phyloP scores from a whole-genome alignment of 306 rosid genomes.

The barrel medic (Medicago truncatula) region MtrunA17r5.0-ANR NC_053048.1:32748501-32749000 shows the following conservation, averaged over 20 bases:
- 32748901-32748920: slow-evolving; percentile 60
- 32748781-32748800: slow-evolving; percentile 74
- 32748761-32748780: slow-evolving; percentile 52
- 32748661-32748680: no score
- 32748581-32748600: no score
- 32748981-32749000: slow-evolving; percentile 48
- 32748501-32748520: no score
- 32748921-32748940: slow-evolving; percentile 62
- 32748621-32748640: no score
- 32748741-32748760: background rate
- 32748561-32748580: no score
- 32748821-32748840: slow-evolving; percentile 60
- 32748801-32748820: slow-evolving; percentile 67
- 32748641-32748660: no score
- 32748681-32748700: no score
- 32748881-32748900: slow-evolving; percentile 61
- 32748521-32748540: no score
- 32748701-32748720: no score
- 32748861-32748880: slow-evolving; percentile 58
- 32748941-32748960: slow-evolving; percentile 49
- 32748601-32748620: no score
- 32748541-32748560: no score
- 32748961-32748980: slow-evolving; percentile 54
- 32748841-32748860: slow-evolving; percentile 54
- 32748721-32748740: slow-evolving; percentile 8